Conservation (phyloP, 495 filamentous ascomycete species). For the Penicillium paradoxum region DNA sequence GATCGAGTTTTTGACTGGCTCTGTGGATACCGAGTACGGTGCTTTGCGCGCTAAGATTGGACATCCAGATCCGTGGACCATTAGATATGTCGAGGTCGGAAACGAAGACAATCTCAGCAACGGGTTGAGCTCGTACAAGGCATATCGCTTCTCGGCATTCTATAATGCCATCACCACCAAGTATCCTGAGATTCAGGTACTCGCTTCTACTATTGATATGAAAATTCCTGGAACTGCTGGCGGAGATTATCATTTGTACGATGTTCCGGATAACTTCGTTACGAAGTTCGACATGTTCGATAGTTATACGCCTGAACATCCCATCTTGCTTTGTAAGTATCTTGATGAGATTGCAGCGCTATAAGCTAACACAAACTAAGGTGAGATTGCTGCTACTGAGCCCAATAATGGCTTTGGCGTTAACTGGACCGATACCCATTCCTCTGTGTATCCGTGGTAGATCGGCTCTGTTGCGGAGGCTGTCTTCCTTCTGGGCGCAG, state of each 20-base stretch:
- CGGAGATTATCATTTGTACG: conserved; percentile 49
- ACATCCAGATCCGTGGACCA: conserved; percentile 42
- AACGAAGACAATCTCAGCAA: conserved; percentile 51
- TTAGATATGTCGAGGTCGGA: conserved; percentile 49
- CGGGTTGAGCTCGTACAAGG: conserved; percentile 34
- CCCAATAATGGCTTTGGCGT: conserved; percentile 28
- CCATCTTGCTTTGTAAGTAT: conserved; percentile 46
- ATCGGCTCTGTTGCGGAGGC: conserved; percentile 54
- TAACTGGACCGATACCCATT: conserved; percentile 28
- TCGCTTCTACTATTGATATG: conserved; percentile 41
- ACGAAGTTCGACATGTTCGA: conserved; percentile 53
- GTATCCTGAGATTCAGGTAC: conserved; percentile 47
- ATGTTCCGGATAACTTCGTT: conserved; percentile 46
- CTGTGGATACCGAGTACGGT: conserved; percentile 35
- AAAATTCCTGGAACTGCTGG: conserved; percentile 32
- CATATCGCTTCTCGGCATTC: conserved; percentile 42
- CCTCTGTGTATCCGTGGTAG: conserved; percentile 49
- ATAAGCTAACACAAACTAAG: not conserved
- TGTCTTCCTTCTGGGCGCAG: conserved; percentile 60
- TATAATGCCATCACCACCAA: conserved; percentile 44
- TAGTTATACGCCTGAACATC: conserved; percentile 33
- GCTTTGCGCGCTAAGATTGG: conserved; percentile 43
- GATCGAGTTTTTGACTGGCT: conserved; percentile 49
- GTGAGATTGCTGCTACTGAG: conserved; percentile 51
- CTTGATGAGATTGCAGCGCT: not conserved